Base-by-base conservation (phyloP, 2,329 filamentous ascomycete genomes). In the Fusarium sambucinum region DNA sequence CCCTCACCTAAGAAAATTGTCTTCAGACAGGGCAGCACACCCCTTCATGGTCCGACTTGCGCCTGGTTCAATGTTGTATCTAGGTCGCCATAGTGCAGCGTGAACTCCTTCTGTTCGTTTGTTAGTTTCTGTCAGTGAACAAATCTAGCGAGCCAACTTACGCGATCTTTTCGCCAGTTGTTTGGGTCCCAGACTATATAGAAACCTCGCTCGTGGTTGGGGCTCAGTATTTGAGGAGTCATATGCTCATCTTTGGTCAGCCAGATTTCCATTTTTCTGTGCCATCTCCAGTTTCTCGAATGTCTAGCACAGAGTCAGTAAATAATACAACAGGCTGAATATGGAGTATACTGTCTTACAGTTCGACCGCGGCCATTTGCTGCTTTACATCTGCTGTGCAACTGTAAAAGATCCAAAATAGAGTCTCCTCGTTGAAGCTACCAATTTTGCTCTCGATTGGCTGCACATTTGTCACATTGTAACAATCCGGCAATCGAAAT, bases 401-500 rank as follows among this genome's bases (percentile, higher is more conserved):
- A 77, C 86, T 89, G 77, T 91, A 90, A 73, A 91, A 91, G 68
- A 91, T 90, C 84, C 87, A 90, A 77, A 91, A 87, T 47, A 91
- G 78, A 0, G 89, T 90, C 77, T 91, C 89, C 66, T 91, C 89
- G 69, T 90, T 90, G 77, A 91, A 90, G 66, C 85, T 89, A 40
- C 82, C 82, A 48, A 90, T 88, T 77, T 90, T 90, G 70, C 83
- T 87, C 64, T 90, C 87, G 53, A 91, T 85, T 4, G 87, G 83
- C 68, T 89, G 87, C 27, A 90, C 87, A 64, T 91, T 91, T 64
- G 84, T 88, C 33, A 91, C 89, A 54, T 84, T 86, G 73, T 91
- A 91, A 77, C 89, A 91, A 45, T 91, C 89, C 0, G 89, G 89
- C 30, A 90, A 77, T 14, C 82, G 83, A 65, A 86, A 88, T 57